Base-by-base conservation (phyloP, 176 grass and related monocot genomes). In the Tillandsia fasciculata region DNA sequence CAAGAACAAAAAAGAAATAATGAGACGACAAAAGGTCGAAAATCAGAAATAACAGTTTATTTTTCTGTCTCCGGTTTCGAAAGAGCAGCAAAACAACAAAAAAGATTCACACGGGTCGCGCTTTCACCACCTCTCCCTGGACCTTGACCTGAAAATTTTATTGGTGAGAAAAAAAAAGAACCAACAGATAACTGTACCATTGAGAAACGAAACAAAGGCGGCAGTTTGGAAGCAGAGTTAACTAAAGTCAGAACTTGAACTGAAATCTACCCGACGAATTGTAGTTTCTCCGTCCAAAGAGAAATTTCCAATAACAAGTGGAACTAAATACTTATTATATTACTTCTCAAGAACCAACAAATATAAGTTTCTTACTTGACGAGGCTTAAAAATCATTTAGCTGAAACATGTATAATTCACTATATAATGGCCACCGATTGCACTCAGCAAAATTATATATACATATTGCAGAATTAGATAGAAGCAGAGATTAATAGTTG, bases 91-190 rank as follows among this genome's bases (percentile, higher is more conserved):
- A 20, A 18, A 61, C 13, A 50, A 49, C 48, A 66, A 27, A 51
- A 80, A 71, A 20, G 17, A 67, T 68, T 80, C 74, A 70, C 48
- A 24, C 67, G 47, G 71, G 33, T 67, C 70, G 65, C 70, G 59
- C 65, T 74, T 69, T 95, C 81, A 90, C 87, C 91, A 90, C 69
- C 81, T 72, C 67, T 82, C 81, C 76, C 86, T 84, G 63, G 78
- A 53, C 10, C 26, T 72, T 75, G 87, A 68, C 78, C 91, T 90
- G 87, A 24, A 87, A 83, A 2, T 12, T 69, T 26, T 12, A 12
- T 59, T 27, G 18, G 12, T 48, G 14, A 61, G 14, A 20, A 48
- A 24, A 20, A 71, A 26, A 13, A 67, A 24, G 2, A 10, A 54
- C 53, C 14, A 66, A 76, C 17, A 12, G 63, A 64, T 74, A 48